Conservation (phyloP, 768 basidiomycete genomes). For the Boletus patriciae region DNA sequence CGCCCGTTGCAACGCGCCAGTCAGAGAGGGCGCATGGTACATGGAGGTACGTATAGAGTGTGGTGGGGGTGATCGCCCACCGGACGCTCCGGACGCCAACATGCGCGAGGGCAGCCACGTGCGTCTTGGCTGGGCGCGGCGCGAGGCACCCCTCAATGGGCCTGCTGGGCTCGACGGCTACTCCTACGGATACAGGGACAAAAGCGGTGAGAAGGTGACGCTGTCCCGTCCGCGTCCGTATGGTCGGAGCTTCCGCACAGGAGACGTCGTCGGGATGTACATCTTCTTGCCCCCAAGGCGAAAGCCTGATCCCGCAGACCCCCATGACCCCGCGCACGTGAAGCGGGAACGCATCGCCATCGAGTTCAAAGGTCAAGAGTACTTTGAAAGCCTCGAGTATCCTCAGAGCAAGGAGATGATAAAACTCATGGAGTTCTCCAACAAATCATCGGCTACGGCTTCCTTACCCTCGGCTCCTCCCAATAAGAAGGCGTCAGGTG, state of each 20-base stretch:
- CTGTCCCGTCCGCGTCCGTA: conserved; percentile 81
- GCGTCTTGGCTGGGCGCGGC: conserved; percentile 85
- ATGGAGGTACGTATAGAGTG: conserved; percentile 83
- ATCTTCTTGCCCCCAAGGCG: conserved; percentile 79
- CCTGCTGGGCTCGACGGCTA: conserved; percentile 95
- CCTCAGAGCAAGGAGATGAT: conserved; percentile 89
- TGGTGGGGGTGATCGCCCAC: conserved; percentile 61
- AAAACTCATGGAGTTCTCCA: conserved; percentile 75
- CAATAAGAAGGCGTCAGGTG: conserved; percentile 64
- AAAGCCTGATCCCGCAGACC: conserved; percentile 58
- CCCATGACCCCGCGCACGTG: conserved; percentile 77
- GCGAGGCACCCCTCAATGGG: conserved; percentile 91
- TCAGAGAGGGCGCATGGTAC: conserved; percentile 91
- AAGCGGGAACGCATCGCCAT: conserved; percentile 91
- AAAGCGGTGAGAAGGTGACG: conserved; percentile 87
- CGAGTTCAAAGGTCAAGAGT: conserved; percentile 94
- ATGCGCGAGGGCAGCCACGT: conserved; percentile 75
- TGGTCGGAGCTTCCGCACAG: conserved; percentile 68
- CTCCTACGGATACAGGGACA: conserved; percentile 89
- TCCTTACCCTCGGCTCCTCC: conserved; percentile 55
- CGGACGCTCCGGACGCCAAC: conserved; percentile 43
- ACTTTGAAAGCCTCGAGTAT: conserved; percentile 94
- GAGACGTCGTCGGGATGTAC: conserved; percentile 92
- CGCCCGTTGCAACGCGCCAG: conserved; percentile 86
- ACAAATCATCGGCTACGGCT: conserved; percentile 54